A percentile compares a stretch with the other conserved stretches of the same genome.
These are phyloP conservation scores for Fusarium sp. DNA, from an alignment of 2,329 filamentous ascomycete genomes.

Conservation along the genomic window DNA sequence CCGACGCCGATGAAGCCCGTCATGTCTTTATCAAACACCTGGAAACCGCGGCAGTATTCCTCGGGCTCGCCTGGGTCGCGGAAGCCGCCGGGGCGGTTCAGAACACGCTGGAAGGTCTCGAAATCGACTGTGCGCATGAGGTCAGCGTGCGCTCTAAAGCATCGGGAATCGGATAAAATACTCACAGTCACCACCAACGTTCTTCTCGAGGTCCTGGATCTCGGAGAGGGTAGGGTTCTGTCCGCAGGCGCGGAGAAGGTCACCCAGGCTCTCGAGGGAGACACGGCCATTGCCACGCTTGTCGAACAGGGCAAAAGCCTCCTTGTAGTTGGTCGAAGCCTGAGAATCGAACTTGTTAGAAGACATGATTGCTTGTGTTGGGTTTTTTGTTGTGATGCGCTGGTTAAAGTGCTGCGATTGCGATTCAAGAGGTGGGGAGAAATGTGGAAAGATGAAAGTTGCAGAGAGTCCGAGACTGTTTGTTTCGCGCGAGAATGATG, in stretches of 20 bases:
- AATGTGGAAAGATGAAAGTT: conserved; percentile 25
- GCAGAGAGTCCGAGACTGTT: conserved; percentile 19
- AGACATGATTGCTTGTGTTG: conserved; percentile 50
- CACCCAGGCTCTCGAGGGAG: conserved; percentile 82
- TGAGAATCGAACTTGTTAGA: conserved; percentile 64
- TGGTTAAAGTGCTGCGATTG: conserved; percentile 24
- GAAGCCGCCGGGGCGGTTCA: conserved; percentile 98
- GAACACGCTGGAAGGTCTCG: conserved; percentile 93
- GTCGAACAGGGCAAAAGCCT: conserved; percentile 99
- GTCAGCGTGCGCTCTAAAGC: conserved; percentile 6
- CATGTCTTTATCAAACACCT: conserved; percentile 99
- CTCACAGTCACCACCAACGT: conserved; percentile 89
- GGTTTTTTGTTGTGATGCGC: conserved; percentile 10
- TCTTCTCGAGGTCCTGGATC: conserved; percentile 91
- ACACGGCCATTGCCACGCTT: conserved; percentile 98
- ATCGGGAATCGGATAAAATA: conserved; percentile 40
- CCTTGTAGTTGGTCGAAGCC: conserved; percentile 98
- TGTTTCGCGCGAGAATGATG: conserved; percentile 30
- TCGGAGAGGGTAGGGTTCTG: conserved; percentile 97
- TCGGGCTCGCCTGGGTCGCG: conserved; percentile 97
- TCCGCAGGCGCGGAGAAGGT: conserved; percentile 93
- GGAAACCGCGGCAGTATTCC: conserved; percentile 98
- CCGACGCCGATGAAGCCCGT: conserved; percentile 97
- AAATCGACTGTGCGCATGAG: conserved; percentile 77
- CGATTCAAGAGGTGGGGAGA: conserved; percentile 19